Evolutionary conservation across 805 yeast genomes (phyloP), one percentile per base, ranked within the genome.

Genomic region (Komagataella ulmi): DNA sequence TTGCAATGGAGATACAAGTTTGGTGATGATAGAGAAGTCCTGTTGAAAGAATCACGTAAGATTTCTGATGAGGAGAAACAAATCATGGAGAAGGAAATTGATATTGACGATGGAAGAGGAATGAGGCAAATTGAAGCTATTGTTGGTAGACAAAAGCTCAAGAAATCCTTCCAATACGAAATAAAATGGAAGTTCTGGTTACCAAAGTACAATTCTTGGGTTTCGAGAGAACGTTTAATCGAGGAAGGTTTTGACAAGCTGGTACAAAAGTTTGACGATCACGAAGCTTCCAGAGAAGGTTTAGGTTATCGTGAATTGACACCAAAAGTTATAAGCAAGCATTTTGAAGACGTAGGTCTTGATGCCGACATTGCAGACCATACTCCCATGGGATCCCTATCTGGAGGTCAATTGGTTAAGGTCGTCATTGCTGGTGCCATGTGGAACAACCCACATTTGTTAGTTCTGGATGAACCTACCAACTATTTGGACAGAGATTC

Each of bases 331-430:
- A 91, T 91, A 58, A 81, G 98, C 65, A 85, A 91, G 74, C 99
- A 91, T 69, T 91, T 91, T 58, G 98, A 91, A 70, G 98, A 83
- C 62, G 96, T 91, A 61, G 99, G 99, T 54, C 76, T 91, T 59
- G 99, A 93, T 62, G 95, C 97, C 59, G 99, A 91, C 63, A 90
- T 91, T 71, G 98, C 98, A 44, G 97, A 93, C 68, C 98, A 91
- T 69, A 91, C 97, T 70, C 79, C 87, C 47, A 96, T 93, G 53
- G 97, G 97, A 45, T 87, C 97, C 2, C 74, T 91, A 54, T 88
- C 97, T 47, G 99, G 99, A 69, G 99, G 99, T 68, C 93, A 98
- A 98, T 91, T 91, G 71, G 93, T 91, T 98, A 91, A 91, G 72
- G 78, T 91, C 59, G 98, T 90, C 71, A 76, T 91, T 62, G 99